A percentile compares a stretch with the other conserved stretches of the same genome.
These are phyloP conservation scores for Symbiotaphrina buchneri DNA, from an alignment of 495 filamentous ascomycete genomes.

Conservation along the genomic window DNA sequence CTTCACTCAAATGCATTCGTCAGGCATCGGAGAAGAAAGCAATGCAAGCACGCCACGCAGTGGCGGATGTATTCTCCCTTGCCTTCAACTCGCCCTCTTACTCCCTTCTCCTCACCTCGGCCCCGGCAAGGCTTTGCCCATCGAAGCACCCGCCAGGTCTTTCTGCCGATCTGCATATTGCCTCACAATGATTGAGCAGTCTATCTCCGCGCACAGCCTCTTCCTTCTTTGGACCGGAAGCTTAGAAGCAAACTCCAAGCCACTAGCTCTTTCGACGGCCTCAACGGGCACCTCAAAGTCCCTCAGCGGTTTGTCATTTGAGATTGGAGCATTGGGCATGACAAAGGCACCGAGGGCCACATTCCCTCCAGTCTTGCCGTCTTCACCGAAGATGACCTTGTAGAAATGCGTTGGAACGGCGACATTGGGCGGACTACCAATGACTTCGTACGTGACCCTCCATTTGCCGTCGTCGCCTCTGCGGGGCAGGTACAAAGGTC, in stretches of 20 bases:
- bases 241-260: conserved; percentile 71
- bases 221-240: conserved; percentile 49
- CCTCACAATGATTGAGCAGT: conserved; percentile 56
- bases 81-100: too few relatives aligned
- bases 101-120: not conserved
- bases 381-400: conserved; percentile 92
- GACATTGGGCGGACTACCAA: conserved; percentile 80
- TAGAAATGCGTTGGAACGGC: conserved; percentile 98
- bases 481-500: conserved; percentile 76
- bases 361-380: conserved; percentile 43
- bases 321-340: conserved; percentile 76
- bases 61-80: too few relatives aligned
- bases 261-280: conserved; percentile 74
- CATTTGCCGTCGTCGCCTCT: conserved; percentile 72
- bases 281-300: conserved; percentile 93
- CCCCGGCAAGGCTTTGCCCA: too few relatives aligned
- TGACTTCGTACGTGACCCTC: conserved; percentile 91
- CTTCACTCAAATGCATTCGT: too few relatives aligned
- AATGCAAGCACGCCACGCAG: too few relatives aligned
- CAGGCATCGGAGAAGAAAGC: too few relatives aligned
- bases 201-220: conserved; percentile 66
- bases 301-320: conserved; percentile 58
- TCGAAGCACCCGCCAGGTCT: too few relatives aligned
- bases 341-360: conserved; percentile 91
- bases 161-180: conserved; percentile 46